Conservation (phyloP, 2,329 filamentous ascomycete genomes). For the Fusarium luffae region DNA sequence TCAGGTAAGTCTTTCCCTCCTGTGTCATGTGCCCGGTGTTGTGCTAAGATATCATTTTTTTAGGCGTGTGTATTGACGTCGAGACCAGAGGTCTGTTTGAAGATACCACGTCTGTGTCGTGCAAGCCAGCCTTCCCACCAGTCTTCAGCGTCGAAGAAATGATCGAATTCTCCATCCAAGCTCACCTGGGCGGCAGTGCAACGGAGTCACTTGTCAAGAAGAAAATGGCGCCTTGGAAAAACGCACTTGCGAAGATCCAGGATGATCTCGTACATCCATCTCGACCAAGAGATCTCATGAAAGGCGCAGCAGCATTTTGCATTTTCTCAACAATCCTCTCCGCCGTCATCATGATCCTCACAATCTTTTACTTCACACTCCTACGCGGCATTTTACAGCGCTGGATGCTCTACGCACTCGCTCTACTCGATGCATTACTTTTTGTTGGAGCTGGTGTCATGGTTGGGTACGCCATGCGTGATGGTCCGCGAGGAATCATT, state of each 20-base stretch:
- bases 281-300: background rate
- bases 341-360: background rate
- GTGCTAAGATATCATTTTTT: fast-evolving
- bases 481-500: background rate
- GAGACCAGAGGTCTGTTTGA: background rate
- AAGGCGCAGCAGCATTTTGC: background rate
- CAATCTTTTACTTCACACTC: background rate
- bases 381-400: background rate
- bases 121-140: background rate
- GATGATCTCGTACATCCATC: background rate
- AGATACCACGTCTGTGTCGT: background rate
- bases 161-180: background rate
- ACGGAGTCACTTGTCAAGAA: background rate
- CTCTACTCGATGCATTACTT: background rate
- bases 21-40: fast-evolving
- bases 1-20: background rate
- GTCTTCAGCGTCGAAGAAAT: background rate
- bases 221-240: background rate
- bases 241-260: background rate
- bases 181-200: background rate
- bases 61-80: background rate
- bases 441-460: background rate
- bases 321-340: background rate
- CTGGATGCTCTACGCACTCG: background rate
- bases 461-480: background rate